Conservation (phyloP, 176 grass and related monocot genomes). For the Tillandsia leiboldiana region DNA sequence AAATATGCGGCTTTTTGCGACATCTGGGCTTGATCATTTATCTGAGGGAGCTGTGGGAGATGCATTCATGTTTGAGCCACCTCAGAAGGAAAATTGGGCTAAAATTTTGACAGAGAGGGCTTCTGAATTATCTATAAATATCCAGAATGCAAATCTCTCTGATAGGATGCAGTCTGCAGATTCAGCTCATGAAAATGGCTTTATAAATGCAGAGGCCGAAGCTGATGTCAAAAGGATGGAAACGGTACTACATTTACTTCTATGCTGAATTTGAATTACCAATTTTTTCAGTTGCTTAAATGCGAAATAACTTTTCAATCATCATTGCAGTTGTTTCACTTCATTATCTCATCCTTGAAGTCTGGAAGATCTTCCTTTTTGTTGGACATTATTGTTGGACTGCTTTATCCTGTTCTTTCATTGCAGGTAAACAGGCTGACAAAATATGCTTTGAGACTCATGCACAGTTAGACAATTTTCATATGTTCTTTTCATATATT, state of each 20-base stretch:
- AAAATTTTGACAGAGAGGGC: slow-evolving; percentile 57
- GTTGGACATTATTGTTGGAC: slow-evolving; percentile 55
- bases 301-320: slow-evolving; percentile 15
- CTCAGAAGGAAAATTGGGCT: slow-evolving; percentile 52
- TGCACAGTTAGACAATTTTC: too few relatives aligned
- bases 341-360: slow-evolving; percentile 74
- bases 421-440: slow-evolving; percentile 47
- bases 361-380: slow-evolving; percentile 88
- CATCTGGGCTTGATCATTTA: slow-evolving; percentile 13
- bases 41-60: slow-evolving; percentile 23
- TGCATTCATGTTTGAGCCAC: slow-evolving; percentile 35
- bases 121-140: slow-evolving; percentile 64
- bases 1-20: slow-evolving; percentile 59
- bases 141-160: slow-evolving; percentile 48
- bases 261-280: background rate
- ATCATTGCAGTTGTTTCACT: slow-evolving; percentile 81
- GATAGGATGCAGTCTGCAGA: slow-evolving; percentile 29
- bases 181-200: slow-evolving; percentile 29
- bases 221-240: slow-evolving; percentile 70
- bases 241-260: slow-evolving; percentile 43
- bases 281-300: slow-evolving; percentile 17
- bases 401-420: slow-evolving; percentile 77
- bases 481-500: too few relatives aligned
- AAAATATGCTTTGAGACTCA: background rate
- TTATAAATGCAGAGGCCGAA: slow-evolving; percentile 32